These are phyloP conservation scores for Dianthus caryophyllus DNA, from an alignment of 148 eudicot genomes.

Conservation along the genomic window DNA sequence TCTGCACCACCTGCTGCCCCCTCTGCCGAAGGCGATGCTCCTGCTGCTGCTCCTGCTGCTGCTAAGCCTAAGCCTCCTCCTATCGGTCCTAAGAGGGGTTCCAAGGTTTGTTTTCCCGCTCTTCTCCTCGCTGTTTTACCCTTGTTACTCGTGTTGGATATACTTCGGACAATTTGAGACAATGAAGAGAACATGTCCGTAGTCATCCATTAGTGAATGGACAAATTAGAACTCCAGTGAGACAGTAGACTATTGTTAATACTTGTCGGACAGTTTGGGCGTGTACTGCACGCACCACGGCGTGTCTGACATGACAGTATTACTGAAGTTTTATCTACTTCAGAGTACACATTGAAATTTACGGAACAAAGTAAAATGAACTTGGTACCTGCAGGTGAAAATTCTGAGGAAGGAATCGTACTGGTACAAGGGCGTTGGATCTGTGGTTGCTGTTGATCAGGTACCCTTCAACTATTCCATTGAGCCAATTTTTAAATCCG, in stretches of 20 bases:
- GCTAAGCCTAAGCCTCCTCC: constrained; percentile 95
- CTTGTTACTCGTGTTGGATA: not conserved
- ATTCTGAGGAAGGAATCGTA: constrained; percentile 92
- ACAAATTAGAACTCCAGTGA: not conserved
- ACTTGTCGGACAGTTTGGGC: not conserved
- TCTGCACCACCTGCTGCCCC: constrained; percentile 45
- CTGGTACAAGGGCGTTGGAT: constrained; percentile 90
- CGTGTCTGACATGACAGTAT: not conserved
- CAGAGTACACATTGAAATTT: not conserved
- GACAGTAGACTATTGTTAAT: not conserved
- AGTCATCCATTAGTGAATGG: not conserved
- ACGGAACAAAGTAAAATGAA: not conserved
- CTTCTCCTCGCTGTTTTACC: too few relatives aligned
- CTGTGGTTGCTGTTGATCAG: constrained; percentile 96
- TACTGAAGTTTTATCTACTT: not conserved
- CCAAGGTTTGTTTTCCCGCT: constrained; percentile 41
- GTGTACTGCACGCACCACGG: not conserved
- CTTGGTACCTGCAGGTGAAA: constrained; percentile 51
- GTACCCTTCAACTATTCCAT: constrained; percentile 26
- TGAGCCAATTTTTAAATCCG: not conserved
- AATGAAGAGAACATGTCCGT: too few relatives aligned
- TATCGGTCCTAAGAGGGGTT: constrained; percentile 87
- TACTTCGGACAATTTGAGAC: too few relatives aligned
- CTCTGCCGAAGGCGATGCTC: constrained; percentile 31
- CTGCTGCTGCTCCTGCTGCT: constrained; percentile 35